Conservation (phyloP, 352 stramenopile species). For the Pythium utonaiense region DNA sequence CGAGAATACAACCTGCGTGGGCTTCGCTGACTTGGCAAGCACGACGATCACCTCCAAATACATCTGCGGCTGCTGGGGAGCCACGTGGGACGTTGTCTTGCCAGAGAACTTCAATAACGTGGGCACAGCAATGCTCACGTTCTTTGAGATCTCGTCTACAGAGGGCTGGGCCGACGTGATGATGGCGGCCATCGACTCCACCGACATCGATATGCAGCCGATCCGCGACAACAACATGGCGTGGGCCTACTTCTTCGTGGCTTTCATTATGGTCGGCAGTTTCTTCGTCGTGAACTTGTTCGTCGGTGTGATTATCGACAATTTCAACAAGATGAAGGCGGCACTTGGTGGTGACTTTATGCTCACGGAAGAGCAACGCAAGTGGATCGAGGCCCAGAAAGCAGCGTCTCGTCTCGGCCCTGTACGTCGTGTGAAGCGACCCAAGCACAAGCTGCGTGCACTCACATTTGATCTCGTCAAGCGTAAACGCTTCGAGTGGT, state of each 20-base stretch:
- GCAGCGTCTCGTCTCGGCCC: conserved; percentile 60
- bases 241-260: conserved; percentile 87
- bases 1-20: conserved; percentile 37
- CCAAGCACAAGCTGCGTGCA: conserved; percentile 44
- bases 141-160: conserved; percentile 93
- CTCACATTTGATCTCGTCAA: conserved; percentile 68
- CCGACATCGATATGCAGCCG: conserved; percentile 90
- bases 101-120: conserved; percentile 88
- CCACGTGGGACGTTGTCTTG: conserved; percentile 44
- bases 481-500: conserved; percentile 76
- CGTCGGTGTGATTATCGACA: conserved; percentile 93
- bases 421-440: conserved; percentile 48
- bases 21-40: conserved; percentile 21
- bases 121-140: conserved; percentile 61
- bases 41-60: conserved; percentile 56
- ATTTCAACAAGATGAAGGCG: conserved; percentile 91
- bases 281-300: conserved; percentile 96
- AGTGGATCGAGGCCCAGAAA: conserved; percentile 86
- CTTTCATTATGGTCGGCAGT: conserved; percentile 90
- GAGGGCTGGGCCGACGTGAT: conserved; percentile 93
- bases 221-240: conserved; percentile 76
- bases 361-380: conserved; percentile 88
- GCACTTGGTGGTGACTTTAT: conserved; percentile 68
- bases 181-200: conserved; percentile 86
- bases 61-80: conserved; percentile 61